Evolutionary conservation across 805 yeast genomes (phyloP).

Genomic region (Saccharomycopsis microspora): DNA sequence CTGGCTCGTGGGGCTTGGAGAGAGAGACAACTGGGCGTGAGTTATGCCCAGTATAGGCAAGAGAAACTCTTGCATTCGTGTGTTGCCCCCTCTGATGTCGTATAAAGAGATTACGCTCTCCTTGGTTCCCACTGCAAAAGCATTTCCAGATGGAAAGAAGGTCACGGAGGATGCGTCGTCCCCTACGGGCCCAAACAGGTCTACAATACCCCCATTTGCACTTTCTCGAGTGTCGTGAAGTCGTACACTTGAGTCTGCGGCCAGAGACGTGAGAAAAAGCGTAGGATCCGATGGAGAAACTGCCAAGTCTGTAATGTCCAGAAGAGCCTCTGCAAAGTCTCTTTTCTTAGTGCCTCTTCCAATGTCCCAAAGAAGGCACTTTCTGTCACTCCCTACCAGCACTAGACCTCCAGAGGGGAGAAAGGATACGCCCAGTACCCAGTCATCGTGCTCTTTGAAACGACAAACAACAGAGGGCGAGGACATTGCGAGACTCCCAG

Average conservation of each 20-base stretch:
- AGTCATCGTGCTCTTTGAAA: constrained; percentile 78
- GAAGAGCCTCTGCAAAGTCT: constrained; percentile 55
- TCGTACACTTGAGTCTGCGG: constrained; percentile 29
- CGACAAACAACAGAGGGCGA: constrained; percentile 13
- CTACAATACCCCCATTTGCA: constrained; percentile 26
- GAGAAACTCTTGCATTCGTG: constrained; percentile 18
- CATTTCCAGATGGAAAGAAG: constrained; percentile 59
- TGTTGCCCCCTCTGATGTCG: constrained; percentile 72
- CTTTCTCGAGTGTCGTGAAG: constrained; percentile 55
- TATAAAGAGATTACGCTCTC: constrained; percentile 61
- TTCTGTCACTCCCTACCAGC: constrained; percentile 50
- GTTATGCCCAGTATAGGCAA: constrained; percentile 19
- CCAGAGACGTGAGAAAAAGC: constrained; percentile 46
- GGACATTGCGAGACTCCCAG: neutral
- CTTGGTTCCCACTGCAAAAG: constrained; percentile 69
- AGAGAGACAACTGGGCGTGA: constrained; percentile 1
- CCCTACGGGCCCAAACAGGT: constrained; percentile 41
- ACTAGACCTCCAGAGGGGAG: constrained; percentile 42
- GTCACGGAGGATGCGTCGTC: constrained; percentile 54
- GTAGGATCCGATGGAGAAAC: constrained; percentile 17
- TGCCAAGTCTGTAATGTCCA: constrained; percentile 50
- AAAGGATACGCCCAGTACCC: constrained; percentile 66
- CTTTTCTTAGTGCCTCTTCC: constrained; percentile 40
- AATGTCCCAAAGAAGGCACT: constrained; percentile 73
- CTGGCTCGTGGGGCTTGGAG: neutral